Evolutionary conservation across 164 flowering plant genomes (phyloP), one percentile per base, ranked within the genome.

Genomic region (Magnolia officinalis): DNA sequence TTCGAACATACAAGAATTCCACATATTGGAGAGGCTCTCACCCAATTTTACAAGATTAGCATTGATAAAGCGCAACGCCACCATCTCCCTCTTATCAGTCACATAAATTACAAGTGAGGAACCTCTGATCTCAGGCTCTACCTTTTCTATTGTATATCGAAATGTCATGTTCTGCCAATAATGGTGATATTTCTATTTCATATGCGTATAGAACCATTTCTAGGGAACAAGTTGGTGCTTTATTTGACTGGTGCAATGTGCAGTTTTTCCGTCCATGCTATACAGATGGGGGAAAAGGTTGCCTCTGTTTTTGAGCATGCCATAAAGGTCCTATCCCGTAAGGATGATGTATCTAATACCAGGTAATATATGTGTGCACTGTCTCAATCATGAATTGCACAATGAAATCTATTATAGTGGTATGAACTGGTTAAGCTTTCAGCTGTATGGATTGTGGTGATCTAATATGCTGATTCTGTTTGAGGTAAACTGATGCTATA

Each of bases 221-320:
- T 14, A 24, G 71, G 45, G 13, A 29, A 50, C 29, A 18, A 65
- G n/a, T 59, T n/a, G 67, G 31, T 68, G 31, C 31, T 68, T 37
- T 68, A 29, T 37, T 55, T 74, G 29, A 45, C 45, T 16, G 71
- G 16, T 70, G 63, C 50, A 49, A 26, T 29, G 76, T 90, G 89
- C 91, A 96, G 99, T 78, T 91, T 92, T 75, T 96, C 98, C 79
- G 97, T 96, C 80, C 98, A 94, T 85, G 97, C 97, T 50, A 88
- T 96, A 70, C 87, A 91, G 80, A 92, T 91, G 98, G 92, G 89
- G 55, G 99, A 92, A 84, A 93, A 89, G 79, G 97, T 96, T 50
- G 88, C 96, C n/a, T 86, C 93, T 64, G 79, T 92, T 63, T 90
- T 96, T 84, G 97, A 94, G 85, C 93, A 76, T 77, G 99, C 98